Evolutionary conservation across 805 yeast species (phyloP).

Genomic region (Grigorovia humatica): DNA sequence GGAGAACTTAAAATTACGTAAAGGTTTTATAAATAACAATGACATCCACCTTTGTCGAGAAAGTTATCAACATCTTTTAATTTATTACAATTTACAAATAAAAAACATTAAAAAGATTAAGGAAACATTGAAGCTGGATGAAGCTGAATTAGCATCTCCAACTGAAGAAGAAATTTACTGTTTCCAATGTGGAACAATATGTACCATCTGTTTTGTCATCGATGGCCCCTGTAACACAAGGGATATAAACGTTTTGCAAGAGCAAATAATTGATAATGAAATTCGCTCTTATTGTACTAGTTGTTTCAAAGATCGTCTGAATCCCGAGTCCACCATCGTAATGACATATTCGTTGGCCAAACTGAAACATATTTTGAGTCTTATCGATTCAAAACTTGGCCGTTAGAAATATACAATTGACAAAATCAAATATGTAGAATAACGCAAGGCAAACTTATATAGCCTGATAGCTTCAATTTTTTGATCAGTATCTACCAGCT

Average conservation of each 20-base stretch:
- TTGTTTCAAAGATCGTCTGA: neutral
- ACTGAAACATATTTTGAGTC: neutral
- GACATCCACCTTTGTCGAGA: neutral
- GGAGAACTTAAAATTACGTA: constrained; percentile 11
- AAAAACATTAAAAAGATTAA: neutral
- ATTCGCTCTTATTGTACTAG: neutral
- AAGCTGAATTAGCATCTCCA: neutral
- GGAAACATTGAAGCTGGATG: neutral
- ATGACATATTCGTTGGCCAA: neutral
- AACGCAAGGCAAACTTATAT: no score
- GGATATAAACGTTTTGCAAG: neutral
- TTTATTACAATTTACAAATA: neutral
- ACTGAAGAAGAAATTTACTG: constrained; percentile 28
- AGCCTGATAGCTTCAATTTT: neutral
- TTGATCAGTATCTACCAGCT: neutral
- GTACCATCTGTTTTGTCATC: constrained; percentile 22
- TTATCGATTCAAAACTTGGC: neutral
- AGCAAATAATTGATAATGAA: neutral
- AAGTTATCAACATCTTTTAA: neutral
- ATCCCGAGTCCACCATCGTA: neutral
- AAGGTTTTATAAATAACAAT: constrained; percentile 11
- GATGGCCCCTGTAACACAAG: neutral
- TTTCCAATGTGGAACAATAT: constrained; percentile 29
- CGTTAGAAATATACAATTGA: neutral
- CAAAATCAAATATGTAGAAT: no score